Evolutionary conservation across 768 basidiomycete genomes (phyloP), one percentile per base, ranked within the genome.

Genomic region (Pisolithus marmoratus): DNA sequence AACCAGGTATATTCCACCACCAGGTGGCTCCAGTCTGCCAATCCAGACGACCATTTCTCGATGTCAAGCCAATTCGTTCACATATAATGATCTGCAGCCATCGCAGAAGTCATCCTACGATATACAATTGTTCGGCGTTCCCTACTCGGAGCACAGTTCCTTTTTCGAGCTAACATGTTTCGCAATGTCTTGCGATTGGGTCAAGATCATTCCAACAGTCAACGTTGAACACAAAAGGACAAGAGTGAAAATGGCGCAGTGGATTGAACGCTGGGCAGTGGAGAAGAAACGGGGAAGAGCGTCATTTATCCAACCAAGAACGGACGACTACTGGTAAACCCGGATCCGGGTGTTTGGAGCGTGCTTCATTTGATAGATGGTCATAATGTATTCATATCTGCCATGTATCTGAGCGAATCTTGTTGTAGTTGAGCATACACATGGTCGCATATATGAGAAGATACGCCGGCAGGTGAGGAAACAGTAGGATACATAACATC

Each of bases 151-250:
- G 64, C 95, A 98, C 66, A 92, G 90, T 29, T 93, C 90, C 31
- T 97, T 97, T 69, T 90, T 90, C 60, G 95, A 98, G 69, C 74
- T 95, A 56, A 95, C 93, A 11, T 94, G 92, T 65, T 97, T 97
- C 65, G 92, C 93, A 4, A 79, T 97, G 70, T 92, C 90, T 19
- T 75, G 93, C 40, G 80, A 82, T 56, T 95, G 84, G 87, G 76
- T 71, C 0, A 85, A 82, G 64, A 95, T 98, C 79, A 94, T 98
- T 60, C 90, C 96, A 9, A 98, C 96, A 0, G 96, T 94, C 37
- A 95, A 94, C 58, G 84, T 94, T 2, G 87, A 84, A 19, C 90
- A 74, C 53, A 81, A 84, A 59, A 67, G 57, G 7, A 84, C 88
- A 29, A 73, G 94, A 48, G 82, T 74, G 6, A 97, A 90, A 75